A percentile compares a stretch with the other conserved stretches of the same genome.
phyloP scores from a whole-genome alignment of 2,329 filamentous ascomycete genomes.

The Aspergillus sp. region DNA sequence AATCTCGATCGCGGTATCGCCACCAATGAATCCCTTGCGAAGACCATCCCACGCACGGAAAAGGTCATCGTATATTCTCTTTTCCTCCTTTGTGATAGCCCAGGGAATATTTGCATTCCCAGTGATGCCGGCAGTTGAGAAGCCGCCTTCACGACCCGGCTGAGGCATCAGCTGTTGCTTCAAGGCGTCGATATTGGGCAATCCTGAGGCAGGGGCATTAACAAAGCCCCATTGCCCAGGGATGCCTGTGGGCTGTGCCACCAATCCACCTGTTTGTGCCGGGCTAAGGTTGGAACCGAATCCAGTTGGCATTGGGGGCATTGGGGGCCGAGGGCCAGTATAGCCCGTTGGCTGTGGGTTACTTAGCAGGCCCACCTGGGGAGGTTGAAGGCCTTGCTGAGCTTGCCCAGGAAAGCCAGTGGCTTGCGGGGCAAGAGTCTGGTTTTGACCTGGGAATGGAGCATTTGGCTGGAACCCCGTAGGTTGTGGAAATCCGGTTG shows the following conservation, averaged over 20 bases:
- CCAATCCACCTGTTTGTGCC: conserved; percentile 71
- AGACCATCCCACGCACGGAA: conserved; percentile 98
- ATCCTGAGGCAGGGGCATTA: conserved; percentile 82
- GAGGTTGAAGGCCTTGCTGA: conserved; percentile 59
- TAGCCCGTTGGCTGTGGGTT: conserved; percentile 79
- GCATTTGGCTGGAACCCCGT: conserved; percentile 57
- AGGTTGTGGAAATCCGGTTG: conserved; percentile 60
- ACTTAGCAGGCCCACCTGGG: conserved; percentile 69
- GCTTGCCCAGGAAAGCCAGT: conserved; percentile 47
- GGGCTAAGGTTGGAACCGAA: conserved; percentile 64
- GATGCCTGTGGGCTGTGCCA: conserved; percentile 88
- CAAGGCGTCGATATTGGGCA: conserved; percentile 91
- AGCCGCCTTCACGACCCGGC: conserved; percentile 80
- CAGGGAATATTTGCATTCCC: conserved; percentile 96
- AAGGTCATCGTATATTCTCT: conserved; percentile 90
- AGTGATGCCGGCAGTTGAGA: conserved; percentile 80
- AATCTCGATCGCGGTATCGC: conserved; percentile 92
- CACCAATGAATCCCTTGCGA: conserved; percentile 85
- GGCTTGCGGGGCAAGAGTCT: conserved; percentile 36
- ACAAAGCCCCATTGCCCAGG: conserved; percentile 99
- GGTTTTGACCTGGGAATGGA: conserved; percentile 45
- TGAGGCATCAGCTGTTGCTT: conserved; percentile 98
- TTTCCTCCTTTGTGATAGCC: conserved; percentile 98
- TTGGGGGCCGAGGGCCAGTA: conserved; percentile 74
- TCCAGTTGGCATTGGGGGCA: conserved; percentile 76